These are phyloP conservation scores for Trichaptum fuscoviolaceum DNA, from an alignment of 768 basidiomycete genomes.

Conservation along the genomic window DNA sequence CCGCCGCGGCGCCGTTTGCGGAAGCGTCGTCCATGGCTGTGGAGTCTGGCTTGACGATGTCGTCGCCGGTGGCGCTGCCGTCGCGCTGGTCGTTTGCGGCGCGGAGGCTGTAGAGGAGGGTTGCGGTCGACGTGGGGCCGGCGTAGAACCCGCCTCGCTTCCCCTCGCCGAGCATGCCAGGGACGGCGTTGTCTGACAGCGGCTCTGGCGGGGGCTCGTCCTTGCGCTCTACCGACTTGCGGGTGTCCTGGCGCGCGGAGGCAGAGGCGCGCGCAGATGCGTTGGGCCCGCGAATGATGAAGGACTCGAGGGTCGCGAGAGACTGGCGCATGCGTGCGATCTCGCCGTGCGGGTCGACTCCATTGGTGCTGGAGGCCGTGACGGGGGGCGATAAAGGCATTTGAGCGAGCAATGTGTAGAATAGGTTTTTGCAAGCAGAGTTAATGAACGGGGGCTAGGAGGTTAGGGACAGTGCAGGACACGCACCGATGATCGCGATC, in stretches of 20 bases:
- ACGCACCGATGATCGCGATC: slow-evolving; percentile 56
- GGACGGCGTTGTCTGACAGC: slow-evolving; percentile 30
- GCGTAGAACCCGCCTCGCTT: slow-evolving; percentile 67
- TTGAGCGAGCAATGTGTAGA: neutral
- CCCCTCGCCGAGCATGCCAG: slow-evolving; percentile 60
- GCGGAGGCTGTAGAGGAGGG: neutral
- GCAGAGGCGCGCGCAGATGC: neutral
- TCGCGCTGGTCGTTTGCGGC: slow-evolving; percentile 6
- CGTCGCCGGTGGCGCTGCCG: slow-evolving; percentile 5
- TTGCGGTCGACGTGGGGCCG: slow-evolving; percentile 70
- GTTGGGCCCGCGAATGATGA: slow-evolving; percentile 32
- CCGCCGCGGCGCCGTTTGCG: neutral
- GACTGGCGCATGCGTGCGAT: slow-evolving; percentile 66
- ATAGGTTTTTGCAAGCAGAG: neutral
- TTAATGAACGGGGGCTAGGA: neutral
- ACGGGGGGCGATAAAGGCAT: neutral
- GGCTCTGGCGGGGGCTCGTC: slow-evolving; percentile 22
- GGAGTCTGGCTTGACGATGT: slow-evolving; percentile 1
- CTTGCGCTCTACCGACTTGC: neutral
- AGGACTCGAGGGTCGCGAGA: slow-evolving; percentile 59
- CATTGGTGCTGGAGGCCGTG: slow-evolving; percentile 16
- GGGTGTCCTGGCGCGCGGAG: neutral
- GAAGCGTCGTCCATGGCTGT: slow-evolving; percentile 1
- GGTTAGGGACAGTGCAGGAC: slow-evolving; percentile 11
- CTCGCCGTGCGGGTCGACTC: slow-evolving; percentile 57